Evolutionary conservation across 2,329 filamentous ascomycete species (phyloP).

Genomic region (Aspergillus glaucus): DNA sequence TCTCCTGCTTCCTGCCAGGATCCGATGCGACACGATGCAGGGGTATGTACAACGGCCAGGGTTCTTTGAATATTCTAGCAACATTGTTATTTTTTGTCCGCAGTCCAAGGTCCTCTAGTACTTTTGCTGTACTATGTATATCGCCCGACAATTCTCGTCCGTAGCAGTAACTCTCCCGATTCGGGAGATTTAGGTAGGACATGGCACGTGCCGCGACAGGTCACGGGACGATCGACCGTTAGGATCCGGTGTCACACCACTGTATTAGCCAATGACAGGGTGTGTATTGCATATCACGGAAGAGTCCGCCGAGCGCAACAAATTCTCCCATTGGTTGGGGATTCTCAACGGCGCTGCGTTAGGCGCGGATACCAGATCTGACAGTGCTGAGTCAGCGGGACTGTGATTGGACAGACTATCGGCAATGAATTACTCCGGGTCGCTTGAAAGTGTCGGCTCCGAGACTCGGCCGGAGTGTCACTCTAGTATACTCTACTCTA

Average conservation of each 20-base stretch:
- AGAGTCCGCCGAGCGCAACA: too few species aligned
- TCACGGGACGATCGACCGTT: neutral
- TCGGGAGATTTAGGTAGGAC: too few species aligned
- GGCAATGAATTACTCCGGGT: neutral
- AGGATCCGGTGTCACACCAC: neutral
- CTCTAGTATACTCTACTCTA: neutral
- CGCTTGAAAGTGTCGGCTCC: constrained; percentile 9
- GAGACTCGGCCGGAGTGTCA: constrained; percentile 14
- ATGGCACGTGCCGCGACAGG: too few species aligned
- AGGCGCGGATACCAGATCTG: neutral
- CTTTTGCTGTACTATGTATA: too few species aligned
- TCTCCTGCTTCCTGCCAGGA: too few species aligned
- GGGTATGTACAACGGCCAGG: too few species aligned
- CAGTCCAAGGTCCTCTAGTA: too few species aligned
- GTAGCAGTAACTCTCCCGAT: too few species aligned
- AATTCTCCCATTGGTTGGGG: neutral
- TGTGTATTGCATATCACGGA: neutral
- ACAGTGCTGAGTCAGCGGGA: neutral
- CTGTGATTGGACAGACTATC: neutral
- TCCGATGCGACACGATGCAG: too few species aligned
- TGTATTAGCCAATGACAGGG: neutral
- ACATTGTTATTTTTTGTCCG: too few species aligned
- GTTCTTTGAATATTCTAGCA: too few species aligned
- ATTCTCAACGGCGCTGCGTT: neutral
- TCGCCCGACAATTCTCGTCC: too few species aligned